Percentiles rank a stretch among this genome's conserved stretches.
phyloP scores from a whole-genome alignment of 1,139 yeast species.

The Wickerhamiella pararugosa region DNA sequence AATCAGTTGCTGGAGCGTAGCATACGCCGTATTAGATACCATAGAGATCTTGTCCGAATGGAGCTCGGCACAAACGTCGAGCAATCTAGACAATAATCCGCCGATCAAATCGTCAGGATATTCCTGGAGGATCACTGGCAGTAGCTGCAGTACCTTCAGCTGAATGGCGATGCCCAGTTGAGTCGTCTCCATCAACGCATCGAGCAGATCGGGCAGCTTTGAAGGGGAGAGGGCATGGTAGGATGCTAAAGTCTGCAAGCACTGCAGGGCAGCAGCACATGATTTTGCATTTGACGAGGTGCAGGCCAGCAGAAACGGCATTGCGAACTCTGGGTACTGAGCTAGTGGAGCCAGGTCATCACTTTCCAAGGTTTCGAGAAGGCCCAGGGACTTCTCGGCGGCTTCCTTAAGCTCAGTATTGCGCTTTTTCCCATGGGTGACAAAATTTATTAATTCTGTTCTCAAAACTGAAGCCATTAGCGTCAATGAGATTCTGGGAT shows the following conservation, averaged over 20 bases:
- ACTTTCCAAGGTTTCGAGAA: slow-evolving; percentile 7
- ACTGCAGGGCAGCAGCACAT: slow-evolving; percentile 54
- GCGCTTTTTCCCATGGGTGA: slow-evolving; percentile 58
- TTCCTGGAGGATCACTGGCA: slow-evolving; percentile 58
- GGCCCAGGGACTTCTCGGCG: slow-evolving; percentile 12
- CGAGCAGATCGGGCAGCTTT: slow-evolving; percentile 41
- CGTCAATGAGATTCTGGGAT: too few relatives aligned
- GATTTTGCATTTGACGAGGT: slow-evolving; percentile 61
- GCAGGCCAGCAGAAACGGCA: slow-evolving; percentile 63
- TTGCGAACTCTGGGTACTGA: slow-evolving; percentile 37
- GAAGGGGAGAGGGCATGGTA: slow-evolving; percentile 36
- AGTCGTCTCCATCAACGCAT: slow-evolving; percentile 58
- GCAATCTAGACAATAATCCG: slow-evolving; percentile 39
- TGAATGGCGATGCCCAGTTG: slow-evolving; percentile 71
- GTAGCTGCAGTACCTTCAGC: slow-evolving; percentile 68
- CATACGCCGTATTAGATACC: slow-evolving; percentile 84
- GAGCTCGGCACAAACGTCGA: slow-evolving; percentile 55
- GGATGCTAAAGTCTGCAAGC: slow-evolving; percentile 45
- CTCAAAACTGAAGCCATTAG: slow-evolving; percentile 6
- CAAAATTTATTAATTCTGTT: slow-evolving; percentile 42
- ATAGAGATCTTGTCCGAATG: slow-evolving; percentile 57
- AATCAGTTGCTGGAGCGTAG: slow-evolving; percentile 76
- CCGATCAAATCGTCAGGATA: slow-evolving; percentile 46
- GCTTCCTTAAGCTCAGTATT: slow-evolving; percentile 41
- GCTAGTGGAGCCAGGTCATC: slow-evolving; percentile 20